Base-by-base conservation (phyloP, 441 rosid species). In the Monsonia emarginata region DNA sequence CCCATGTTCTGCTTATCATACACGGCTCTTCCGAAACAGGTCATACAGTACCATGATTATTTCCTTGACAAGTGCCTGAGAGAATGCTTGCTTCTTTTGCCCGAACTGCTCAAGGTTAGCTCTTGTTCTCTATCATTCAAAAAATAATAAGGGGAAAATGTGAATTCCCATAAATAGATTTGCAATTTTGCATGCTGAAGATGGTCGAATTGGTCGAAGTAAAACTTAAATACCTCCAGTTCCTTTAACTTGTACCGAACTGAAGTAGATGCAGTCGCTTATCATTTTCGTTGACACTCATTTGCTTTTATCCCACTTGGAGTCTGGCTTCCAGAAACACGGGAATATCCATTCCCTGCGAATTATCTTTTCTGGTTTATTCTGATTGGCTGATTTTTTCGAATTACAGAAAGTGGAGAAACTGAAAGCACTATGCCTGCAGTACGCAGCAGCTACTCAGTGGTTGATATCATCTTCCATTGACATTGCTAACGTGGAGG, bases 21-120 rank as follows among this genome's bases (percentile, higher is more conserved):
- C 27, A 1, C 62, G 61, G 50, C 44, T 66, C 46, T 28, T 66
- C 54, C 79, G 74, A 54, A 76, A 78, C 94, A 94, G 97, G 88
- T 94, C 74, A 89, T 89, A 69, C 96, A 83, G 56, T 84, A 84
- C 73, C 99, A 94, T 69, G 96, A 91, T 74, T 82, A 83, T 78
- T 94, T 91, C 81, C 97, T 94, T 68, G 89, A 87, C 42, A 93
- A 88, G 78, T 94, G 97, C 78, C 76, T 94, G 65, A 83, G 89
- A 86, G 99, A 90, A 78, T 94, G 97, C 75, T 79, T 94, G 81
- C 97, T 94, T 78, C 96, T 88, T 82, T 85, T 85, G 74, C 99
- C 99, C 25, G 88, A 86, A 63, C 78, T 94, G 64, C 84, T 94
- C 65, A 83, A 89, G 97, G 99, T 94, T 80, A 72, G 80, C 67